Percentiles rank a stretch among this genome's conserved stretches.
Evolutionary conservation across 306 rosid species (phyloP).

Genomic region (Oxytropis ochrocephala): DNA sequence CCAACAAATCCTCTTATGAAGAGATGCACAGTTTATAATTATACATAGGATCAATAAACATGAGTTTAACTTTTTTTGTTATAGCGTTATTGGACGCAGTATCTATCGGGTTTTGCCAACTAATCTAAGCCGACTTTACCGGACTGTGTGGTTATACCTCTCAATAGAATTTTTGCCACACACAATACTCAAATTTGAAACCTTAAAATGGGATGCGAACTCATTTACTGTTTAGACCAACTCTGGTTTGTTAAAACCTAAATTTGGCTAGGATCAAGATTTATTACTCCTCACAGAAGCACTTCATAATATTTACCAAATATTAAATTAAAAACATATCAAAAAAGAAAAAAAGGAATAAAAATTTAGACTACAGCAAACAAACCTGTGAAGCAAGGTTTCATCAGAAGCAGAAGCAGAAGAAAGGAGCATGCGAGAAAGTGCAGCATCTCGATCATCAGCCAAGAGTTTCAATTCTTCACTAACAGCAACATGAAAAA

Average conservation of each 20-base stretch:
- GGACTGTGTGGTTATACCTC: no score
- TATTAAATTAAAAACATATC: not conserved
- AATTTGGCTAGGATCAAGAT: not conserved
- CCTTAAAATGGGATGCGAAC: no score
- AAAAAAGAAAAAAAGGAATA: not conserved
- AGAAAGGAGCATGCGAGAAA: constrained; percentile 43
- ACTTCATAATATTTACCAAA: not conserved
- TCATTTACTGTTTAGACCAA: no score
- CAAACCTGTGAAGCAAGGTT: constrained; percentile 77
- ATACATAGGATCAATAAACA: not conserved
- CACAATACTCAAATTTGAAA: no score
- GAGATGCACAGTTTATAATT: not conserved
- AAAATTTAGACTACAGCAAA: not conserved
- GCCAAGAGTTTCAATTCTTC: constrained; percentile 67
- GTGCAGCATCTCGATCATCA: constrained; percentile 58
- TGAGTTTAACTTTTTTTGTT: no score
- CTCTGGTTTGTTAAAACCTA: no score
- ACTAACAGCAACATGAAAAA: constrained; percentile 65
- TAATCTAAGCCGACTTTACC: no score
- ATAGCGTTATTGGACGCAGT: no score
- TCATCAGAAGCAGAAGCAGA: constrained; percentile 49
- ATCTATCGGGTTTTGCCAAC: no score
- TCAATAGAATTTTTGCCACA: no score
- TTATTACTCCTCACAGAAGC: not conserved
- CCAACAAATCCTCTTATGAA: not conserved